phyloP scores from a whole-genome alignment of 495 filamentous ascomycete species.

The Sabuloglossum arenarium region DNA sequence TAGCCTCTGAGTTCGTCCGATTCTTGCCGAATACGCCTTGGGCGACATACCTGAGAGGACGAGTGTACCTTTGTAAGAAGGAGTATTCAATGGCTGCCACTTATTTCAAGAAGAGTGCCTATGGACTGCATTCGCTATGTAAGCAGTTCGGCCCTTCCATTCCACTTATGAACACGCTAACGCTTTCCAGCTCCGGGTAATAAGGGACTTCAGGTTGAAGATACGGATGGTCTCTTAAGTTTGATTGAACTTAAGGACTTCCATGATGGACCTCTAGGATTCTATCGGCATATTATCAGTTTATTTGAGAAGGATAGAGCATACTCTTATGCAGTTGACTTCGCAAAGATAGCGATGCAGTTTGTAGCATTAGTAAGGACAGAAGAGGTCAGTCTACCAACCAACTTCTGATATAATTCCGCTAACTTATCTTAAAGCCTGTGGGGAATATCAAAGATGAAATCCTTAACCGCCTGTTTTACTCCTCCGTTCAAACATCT shows the following conservation, averaged over 20 bases:
- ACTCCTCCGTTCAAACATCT: conserved; percentile 49
- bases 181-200: conserved; percentile 8
- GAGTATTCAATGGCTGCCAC: conserved; percentile 51
- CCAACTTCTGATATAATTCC: not conserved
- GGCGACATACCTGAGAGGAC: conserved; percentile 70
- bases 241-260: conserved; percentile 52
- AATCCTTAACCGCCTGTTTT: conserved; percentile 65
- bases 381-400: conserved; percentile 3
- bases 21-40: conserved; percentile 47
- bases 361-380: conserved; percentile 16
- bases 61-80: conserved; percentile 49
- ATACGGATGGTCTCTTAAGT: conserved; percentile 33
- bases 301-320: conserved; percentile 60
- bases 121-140: conserved; percentile 70
- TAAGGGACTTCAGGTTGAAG: conserved; percentile 19
- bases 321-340: conserved; percentile 64
- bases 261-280: conserved; percentile 54
- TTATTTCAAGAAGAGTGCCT: conserved; percentile 65
- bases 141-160: conserved; percentile 18
- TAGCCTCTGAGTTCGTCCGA: conserved; percentile 53
- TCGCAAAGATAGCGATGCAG: conserved; percentile 59
- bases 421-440: conserved; percentile 16
- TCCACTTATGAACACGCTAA: conserved; percentile 1
- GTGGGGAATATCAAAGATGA: conserved; percentile 31
- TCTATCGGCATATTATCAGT: conserved; percentile 67